Percentiles rank a stretch among this genome's conserved stretches.
These are phyloP conservation scores for Pascua guehoae DNA, from an alignment of 1,284 basidiomycete species.

Conservation along the genomic window DNA sequence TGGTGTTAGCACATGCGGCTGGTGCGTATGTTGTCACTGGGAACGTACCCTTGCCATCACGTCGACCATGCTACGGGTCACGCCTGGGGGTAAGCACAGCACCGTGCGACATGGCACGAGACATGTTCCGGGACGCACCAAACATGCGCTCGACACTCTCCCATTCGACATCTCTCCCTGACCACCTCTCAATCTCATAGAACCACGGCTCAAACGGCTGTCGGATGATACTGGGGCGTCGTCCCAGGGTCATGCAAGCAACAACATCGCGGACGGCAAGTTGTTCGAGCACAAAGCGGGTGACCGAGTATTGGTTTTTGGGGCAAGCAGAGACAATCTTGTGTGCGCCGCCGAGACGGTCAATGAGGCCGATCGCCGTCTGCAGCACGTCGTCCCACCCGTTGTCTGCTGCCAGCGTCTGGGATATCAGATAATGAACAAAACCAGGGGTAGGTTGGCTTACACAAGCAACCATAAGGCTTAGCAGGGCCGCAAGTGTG, in stretches of 20 bases:
- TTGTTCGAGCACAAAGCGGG: slow-evolving; percentile 44
- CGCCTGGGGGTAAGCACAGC: slow-evolving; percentile 12
- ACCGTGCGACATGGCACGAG: neutral
- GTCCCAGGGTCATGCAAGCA: slow-evolving; percentile 43
- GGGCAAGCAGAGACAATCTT: slow-evolving; percentile 30
- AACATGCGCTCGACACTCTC: slow-evolving; percentile 43
- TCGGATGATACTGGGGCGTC: slow-evolving; percentile 35
- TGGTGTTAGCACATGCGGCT: neutral
- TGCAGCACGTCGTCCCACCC: slow-evolving; percentile 43
- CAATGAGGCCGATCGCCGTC: slow-evolving; percentile 32
- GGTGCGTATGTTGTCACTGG: neutral
- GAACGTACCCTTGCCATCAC: slow-evolving; percentile 36
- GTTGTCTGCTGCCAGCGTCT: slow-evolving; percentile 40
- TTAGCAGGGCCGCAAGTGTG: slow-evolving; percentile 36
- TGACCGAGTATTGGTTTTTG: slow-evolving; percentile 27
- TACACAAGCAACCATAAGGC: slow-evolving; percentile 39
- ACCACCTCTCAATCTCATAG: slow-evolving; percentile 42
- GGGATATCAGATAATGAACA: slow-evolving; percentile 1
- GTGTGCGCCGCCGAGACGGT: slow-evolving; percentile 37
- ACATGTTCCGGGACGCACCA: slow-evolving; percentile 17
- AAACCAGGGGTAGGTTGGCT: slow-evolving; percentile 1
- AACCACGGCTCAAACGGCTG: slow-evolving; percentile 43
- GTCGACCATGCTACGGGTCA: slow-evolving; percentile 43
- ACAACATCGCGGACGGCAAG: slow-evolving; percentile 44
- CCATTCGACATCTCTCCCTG: slow-evolving; percentile 36